Percentiles rank a stretch among this genome's conserved stretches.
Conservation (phyloP, 768 basidiomycete species). For the Trametes elegans region DNA sequence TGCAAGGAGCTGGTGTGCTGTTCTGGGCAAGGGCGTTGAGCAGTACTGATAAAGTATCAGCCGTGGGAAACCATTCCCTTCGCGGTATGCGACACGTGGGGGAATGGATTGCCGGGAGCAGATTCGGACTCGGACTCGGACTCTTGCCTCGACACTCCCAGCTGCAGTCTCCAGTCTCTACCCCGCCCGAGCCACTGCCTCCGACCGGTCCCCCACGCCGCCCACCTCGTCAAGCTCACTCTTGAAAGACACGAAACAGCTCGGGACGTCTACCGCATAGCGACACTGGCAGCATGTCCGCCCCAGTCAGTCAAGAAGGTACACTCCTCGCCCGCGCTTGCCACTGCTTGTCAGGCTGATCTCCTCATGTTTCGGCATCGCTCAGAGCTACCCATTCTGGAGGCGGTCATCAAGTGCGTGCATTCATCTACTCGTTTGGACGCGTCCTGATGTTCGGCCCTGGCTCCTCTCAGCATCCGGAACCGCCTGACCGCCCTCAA, state of each 20-base stretch:
- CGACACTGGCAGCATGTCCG: conserved; percentile 44
- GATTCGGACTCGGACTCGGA: neutral
- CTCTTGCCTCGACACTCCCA: neutral
- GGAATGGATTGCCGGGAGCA: neutral
- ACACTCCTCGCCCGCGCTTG: conserved; percentile 23
- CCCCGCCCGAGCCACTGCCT: conserved; percentile 12
- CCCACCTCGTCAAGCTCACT: neutral
- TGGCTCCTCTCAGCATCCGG: conserved; percentile 61
- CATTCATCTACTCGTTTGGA: conserved; percentile 16
- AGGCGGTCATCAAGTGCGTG: conserved; percentile 84
- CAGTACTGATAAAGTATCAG: conserved; percentile 27
- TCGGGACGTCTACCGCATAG: neutral
- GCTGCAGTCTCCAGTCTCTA: no score
- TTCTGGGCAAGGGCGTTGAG: conserved; percentile 26
- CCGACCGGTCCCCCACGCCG: conserved; percentile 6
- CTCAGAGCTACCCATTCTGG: conserved; percentile 89
- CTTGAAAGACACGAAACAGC: neutral
- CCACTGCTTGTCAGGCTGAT: conserved; percentile 21
- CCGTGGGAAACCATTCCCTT: conserved; percentile 36
- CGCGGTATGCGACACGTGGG: conserved; percentile 16
- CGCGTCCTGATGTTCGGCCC: conserved; percentile 18
- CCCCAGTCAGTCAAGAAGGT: conserved; percentile 82
- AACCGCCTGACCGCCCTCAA: conserved; percentile 93
- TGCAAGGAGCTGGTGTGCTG: conserved; percentile 19
- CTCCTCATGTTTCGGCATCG: conserved; percentile 24